Evolutionary conservation across 1,284 basidiomycete genomes (phyloP), one percentile per base, ranked within the genome.

Genomic region (Heterobasidion irregulare): DNA sequence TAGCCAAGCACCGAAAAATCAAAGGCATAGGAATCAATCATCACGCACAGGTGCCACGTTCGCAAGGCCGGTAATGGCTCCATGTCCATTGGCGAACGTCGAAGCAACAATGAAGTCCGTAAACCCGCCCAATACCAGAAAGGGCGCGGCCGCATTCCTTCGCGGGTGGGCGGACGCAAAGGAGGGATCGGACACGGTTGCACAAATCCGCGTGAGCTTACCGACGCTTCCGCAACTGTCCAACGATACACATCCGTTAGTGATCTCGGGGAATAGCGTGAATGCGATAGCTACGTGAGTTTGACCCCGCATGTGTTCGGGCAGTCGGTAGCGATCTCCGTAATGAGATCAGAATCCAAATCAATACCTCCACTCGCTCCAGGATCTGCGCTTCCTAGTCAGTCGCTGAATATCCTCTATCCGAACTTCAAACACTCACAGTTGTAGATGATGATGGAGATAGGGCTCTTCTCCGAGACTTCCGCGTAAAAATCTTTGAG

Each of bases 391-490:
- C 46, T 50, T 50, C 34, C 9, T 53, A 47, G 51, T 56, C 46
- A 57, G 18, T 48, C 26, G n/a, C 48, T 47, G 36, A 9, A 13
- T 1, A 50, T 33, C 10, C 7, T 12, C 45, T 53, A 19, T 2
- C 5, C 18, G 2, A 6, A 5, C 45, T 50, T 43, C 52, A 26
- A 47, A 53, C 32, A 71, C 83, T 70, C 62, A 89, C 89, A 95
- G 68, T 95, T 96, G 75, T 96, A 96, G 57, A 94, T 80, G 66
- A 96, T 85, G 56, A 95, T 82, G 5, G 93, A 93, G 57, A 96
- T 82, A 2, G 91, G 89, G 57, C 86, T 89, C 62, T 83, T 85
- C 62, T 83, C 76, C 15, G 89, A 75, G 32, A 94, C 82, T 61
- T 92, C 88, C 38, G 77, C 74, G 74, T 82, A 96, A 72, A 86